Evolutionary conservation across 2,329 filamentous ascomycete genomes (phyloP), one percentile per base, ranked within the genome.

Genomic region (Fusarium sp.): DNA sequence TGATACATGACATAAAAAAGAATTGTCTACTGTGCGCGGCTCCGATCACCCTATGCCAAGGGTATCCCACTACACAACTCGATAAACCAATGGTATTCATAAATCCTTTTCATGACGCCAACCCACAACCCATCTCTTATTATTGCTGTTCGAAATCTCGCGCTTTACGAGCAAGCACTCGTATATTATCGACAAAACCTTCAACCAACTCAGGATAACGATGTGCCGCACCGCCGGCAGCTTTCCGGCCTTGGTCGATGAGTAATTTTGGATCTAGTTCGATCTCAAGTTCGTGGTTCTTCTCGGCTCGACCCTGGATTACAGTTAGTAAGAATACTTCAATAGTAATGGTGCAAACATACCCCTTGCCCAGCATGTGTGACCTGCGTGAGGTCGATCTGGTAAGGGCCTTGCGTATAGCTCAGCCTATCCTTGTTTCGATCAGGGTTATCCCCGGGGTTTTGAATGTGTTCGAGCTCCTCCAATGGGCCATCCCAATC

Each of bases 371-470:
- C 79, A 27, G 74, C 76, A 52, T 85, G 86, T 13, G 90, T 92
- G 44, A 99, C 96, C 79, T 98, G 94, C 0, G 96, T 99, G 53
- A 99, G 84, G 80, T 99, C 96, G 73, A 99, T 87, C 78, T 96
- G 93, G 78, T 97, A 98, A 57, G 89, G 90, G 43, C 94, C 87
- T 78, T 98, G 97, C 12, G 87, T 90, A 81, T 99, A 99, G 77
- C 93, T 97, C 78, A 99, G 84, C 20, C 96, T 89, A 80, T 99
- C 94, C 80, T 99, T 99, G 73, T 89, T 90, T 9, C 94, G 89
- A 75, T 93, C 90, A 9, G 86, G 82, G 29, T 76, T 83, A 75
- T 76, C 84, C 71, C 58, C 79, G 70, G 72, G 80, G 56, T 75
- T 79, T 49, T 75, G 75, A 54, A 81, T 60, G 25, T 79, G 76